Evolutionary conservation across 1,139 yeast genomes (phyloP), one percentile per base, ranked within the genome.

Genomic region (Wickerhamiella infanticola): DNA sequence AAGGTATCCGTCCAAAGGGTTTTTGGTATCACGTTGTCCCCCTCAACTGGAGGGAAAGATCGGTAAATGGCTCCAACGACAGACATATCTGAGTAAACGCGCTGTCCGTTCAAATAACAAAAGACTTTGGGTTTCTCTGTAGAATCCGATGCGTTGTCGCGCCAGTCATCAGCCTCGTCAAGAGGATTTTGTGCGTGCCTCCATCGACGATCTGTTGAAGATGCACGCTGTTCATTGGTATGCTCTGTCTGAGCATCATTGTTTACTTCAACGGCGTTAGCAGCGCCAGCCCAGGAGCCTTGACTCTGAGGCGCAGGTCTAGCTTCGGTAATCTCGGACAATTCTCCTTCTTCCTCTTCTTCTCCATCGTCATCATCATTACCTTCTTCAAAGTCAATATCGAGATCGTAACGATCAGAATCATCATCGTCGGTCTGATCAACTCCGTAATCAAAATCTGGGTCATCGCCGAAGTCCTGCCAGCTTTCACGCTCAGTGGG

Each of bases 41-140:
- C 41, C 5, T 49, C 48, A 6, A 35, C 24, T 5, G 24, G 11
- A 4, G 40, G 31, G n/a, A 36, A 27, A 4, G 43, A 45, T 6
- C 76, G 70, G 59, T 77, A 79, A 6, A 84, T 67, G 0, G 90
- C 94, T 3, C 94, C 94, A 62, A 79, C 81, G 3, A 88, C 72
- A 0, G 95, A 83, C 3, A 83, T 76, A 48, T 79, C 86, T 35
- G 68, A 67, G 1, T 88, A 81, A 24, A 85, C 69, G 0, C 65
- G 67, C 50, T 77, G 77, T 11, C 74, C 86, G 51, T 78, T 71
- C 25, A 80, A 64, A 5, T 67, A 65, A 58, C 7, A 7, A 29
- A 7, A 29, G 9, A 86, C 86, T 51, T 80, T 83, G 45, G 81
- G 29, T 29, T 39, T 24, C 35, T 39, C 47, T n/a, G 35, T 31